phyloP scores from a whole-genome alignment of 1,284 basidiomycete genomes.

The Megacollybia platyphylla region DNA sequence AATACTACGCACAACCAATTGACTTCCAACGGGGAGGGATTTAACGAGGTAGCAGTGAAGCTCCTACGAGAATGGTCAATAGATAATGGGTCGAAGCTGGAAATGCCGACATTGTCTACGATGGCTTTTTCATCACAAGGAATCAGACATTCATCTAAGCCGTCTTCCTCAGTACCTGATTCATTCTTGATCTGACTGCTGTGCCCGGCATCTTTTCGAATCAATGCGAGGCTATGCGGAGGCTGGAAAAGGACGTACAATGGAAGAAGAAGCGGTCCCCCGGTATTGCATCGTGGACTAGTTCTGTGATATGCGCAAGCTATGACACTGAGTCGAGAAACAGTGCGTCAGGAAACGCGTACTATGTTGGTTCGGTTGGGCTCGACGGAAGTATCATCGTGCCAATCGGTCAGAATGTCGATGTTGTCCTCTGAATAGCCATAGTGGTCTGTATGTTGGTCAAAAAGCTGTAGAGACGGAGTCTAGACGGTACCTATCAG shows the following conservation, averaged over 20 bases:
- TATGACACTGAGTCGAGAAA: not conserved
- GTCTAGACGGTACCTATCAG: not conserved
- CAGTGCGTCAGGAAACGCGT: not conserved
- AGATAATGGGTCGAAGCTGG: not conserved
- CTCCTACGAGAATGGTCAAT: slow-evolving; percentile 12
- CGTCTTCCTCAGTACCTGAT: slow-evolving; percentile 18
- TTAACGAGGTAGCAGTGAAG: slow-evolving; percentile 24
- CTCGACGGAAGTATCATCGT: not conserved
- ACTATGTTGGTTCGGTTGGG: not conserved
- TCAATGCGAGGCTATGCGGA: not conserved
- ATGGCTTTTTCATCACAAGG: slow-evolving; percentile 8
- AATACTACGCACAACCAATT: slow-evolving; percentile 19
- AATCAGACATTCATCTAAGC: slow-evolving; percentile 22
- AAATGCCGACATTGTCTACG: slow-evolving; percentile 21
- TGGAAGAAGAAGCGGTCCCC: slow-evolving; percentile 2
- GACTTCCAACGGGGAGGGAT: slow-evolving; percentile 23
- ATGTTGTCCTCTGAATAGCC: not conserved
- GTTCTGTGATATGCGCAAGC: not conserved
- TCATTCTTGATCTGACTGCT: slow-evolving; percentile 15
- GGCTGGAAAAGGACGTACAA: slow-evolving; percentile 1
- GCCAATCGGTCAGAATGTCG: not conserved
- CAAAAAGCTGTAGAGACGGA: not conserved
- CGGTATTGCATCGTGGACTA: not conserved
- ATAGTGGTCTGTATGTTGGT: not conserved
- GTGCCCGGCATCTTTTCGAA: slow-evolving; percentile 19